phyloP scores from a whole-genome alignment of 139 green algal genomes.

The Coelastrella sp. region DNA sequence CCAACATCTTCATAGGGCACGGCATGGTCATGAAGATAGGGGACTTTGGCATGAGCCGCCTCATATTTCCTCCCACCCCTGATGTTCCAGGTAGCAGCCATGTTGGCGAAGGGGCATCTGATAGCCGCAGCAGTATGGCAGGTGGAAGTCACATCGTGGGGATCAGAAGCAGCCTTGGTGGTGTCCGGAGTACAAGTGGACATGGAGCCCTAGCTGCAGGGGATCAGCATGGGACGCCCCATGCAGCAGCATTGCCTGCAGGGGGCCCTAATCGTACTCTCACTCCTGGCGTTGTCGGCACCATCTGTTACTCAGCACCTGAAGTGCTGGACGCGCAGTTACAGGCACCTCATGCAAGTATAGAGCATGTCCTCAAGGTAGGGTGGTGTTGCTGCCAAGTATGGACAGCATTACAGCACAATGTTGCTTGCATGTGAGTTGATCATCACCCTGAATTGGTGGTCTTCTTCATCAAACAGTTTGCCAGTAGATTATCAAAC shows the following conservation, averaged over 20 bases:
- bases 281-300: constrained; percentile 64
- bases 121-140: background rate
- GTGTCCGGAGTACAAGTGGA: background rate
- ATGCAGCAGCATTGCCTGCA: background rate
- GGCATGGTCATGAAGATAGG: constrained; percentile 71
- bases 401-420: background rate
- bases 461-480: no score
- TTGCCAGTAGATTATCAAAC: no score
- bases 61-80: constrained; percentile 28
- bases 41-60: constrained; percentile 71
- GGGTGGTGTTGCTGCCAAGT: background rate
- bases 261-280: constrained; percentile 33
- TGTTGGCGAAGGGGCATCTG: background rate
- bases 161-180: background rate
- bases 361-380: constrained; percentile 51
- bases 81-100: background rate
- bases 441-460: no score
- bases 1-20: constrained; percentile 66
- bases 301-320: constrained; percentile 58
- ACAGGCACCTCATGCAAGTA: constrained; percentile 32
- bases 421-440: no score
- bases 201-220: background rate
- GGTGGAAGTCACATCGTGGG: background rate
- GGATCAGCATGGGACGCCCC: background rate
- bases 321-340: constrained; percentile 65